Conservation (phyloP, 2,329 filamentous ascomycete species). For the Alternaria tenuissima region DNA sequence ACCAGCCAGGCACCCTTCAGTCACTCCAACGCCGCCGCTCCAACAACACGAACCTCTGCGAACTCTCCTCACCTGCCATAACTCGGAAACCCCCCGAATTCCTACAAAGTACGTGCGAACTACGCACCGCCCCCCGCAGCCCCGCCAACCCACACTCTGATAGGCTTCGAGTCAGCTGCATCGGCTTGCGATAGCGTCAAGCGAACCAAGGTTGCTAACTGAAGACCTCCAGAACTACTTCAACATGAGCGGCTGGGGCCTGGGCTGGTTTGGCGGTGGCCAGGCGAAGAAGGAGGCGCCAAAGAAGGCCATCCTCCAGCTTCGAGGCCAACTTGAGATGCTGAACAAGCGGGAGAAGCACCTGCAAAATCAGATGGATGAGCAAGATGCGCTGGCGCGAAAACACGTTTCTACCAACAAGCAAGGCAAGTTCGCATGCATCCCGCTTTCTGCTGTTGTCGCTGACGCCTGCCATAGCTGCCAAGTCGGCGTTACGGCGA, state of each 20-base stretch:
- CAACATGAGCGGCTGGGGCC: constrained; percentile 57
- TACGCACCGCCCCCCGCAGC: constrained; percentile 19
- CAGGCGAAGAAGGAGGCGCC: constrained; percentile 89
- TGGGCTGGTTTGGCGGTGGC: constrained; percentile 86
- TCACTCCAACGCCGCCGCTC: constrained; percentile 20
- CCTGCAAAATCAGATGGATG: constrained; percentile 88
- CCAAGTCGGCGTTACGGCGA: constrained; percentile 86
- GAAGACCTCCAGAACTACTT: constrained; percentile 1
- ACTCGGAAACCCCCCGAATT: neutral
- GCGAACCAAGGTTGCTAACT: constrained; percentile 7
- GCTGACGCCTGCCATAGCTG: constrained; percentile 65
- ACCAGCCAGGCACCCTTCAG: constrained; percentile 27
- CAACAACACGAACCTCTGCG: constrained; percentile 13
- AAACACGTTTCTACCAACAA: constrained; percentile 93
- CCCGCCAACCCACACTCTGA: constrained; percentile 27
- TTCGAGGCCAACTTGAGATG: constrained; percentile 94
- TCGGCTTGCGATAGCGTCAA: constrained; percentile 3
- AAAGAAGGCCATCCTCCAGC: constrained; percentile 92
- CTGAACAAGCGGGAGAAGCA: constrained; percentile 95
- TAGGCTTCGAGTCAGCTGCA: constrained; percentile 16
- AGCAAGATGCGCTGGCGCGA: constrained; percentile 86
- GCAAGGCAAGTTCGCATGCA: constrained; percentile 72
- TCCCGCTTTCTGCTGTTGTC: neutral
- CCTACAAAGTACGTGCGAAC: constrained; percentile 23
- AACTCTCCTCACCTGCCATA: neutral